Conservation (phyloP, 2,329 filamentous ascomycete species). For the Clarireedia monteithiana region DNA sequence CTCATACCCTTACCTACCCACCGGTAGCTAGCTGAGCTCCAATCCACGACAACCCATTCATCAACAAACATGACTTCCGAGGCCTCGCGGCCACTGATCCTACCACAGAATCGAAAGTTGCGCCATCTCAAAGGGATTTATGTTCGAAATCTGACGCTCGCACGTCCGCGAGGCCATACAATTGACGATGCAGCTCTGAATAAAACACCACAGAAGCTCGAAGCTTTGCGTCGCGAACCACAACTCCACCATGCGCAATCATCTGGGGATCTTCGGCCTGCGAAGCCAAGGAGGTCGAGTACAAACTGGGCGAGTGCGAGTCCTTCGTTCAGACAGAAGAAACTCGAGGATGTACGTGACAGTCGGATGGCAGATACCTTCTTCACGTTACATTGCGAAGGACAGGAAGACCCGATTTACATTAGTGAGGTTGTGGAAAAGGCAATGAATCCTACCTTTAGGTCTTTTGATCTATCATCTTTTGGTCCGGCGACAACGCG, state of each 20-base stretch:
- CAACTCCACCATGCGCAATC: slow-evolving; percentile 49
- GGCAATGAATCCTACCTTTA: slow-evolving; percentile 89
- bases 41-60: slow-evolving; percentile 3
- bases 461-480: slow-evolving; percentile 67
- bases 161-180: slow-evolving; percentile 47
- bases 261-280: slow-evolving; percentile 41
- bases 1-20: not conserved
- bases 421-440: slow-evolving; percentile 74
- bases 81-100: slow-evolving; percentile 39
- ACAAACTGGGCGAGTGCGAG: slow-evolving; percentile 55
- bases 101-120: slow-evolving; percentile 75
- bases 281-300: slow-evolving; percentile 46
- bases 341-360: slow-evolving; percentile 65
- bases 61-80: slow-evolving; percentile 26
- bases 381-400: slow-evolving; percentile 71
- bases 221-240: slow-evolving; percentile 37
- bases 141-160: slow-evolving; percentile 74
- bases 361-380: slow-evolving; percentile 77
- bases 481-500: slow-evolving; percentile 59
- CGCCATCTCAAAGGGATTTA: slow-evolving; percentile 83
- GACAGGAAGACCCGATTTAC: slow-evolving; percentile 68
- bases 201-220: slow-evolving; percentile 55
- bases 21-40: not conserved
- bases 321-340: slow-evolving; percentile 58
- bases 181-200: slow-evolving; percentile 72